Conservation (phyloP, 495 filamentous ascomycete genomes). For the Corynascus novoguineensis region DNA sequence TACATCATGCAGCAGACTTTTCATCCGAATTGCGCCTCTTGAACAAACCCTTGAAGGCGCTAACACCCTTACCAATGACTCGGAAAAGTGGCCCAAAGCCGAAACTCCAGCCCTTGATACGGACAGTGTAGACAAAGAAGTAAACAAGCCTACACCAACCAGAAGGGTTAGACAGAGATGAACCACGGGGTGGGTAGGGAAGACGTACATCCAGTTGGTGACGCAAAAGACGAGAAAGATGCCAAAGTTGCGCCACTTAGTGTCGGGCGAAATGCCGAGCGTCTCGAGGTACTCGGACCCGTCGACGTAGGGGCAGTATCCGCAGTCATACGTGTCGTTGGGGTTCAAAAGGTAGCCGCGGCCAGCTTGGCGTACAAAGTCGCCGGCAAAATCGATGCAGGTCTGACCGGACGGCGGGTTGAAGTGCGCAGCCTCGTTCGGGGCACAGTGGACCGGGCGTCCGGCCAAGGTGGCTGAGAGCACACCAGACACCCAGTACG, state of each 20-base stretch:
- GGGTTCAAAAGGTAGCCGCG: conserved; percentile 57
- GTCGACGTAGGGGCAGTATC: conserved; percentile 65
- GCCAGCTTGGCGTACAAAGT: conserved; percentile 43
- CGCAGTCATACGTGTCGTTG: conserved; percentile 52
- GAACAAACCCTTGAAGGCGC: conserved; percentile 17
- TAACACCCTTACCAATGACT: conserved; percentile 4
- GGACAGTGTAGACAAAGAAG: conserved; percentile 76
- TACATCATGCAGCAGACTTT: not conserved
- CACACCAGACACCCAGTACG: conserved; percentile 71
- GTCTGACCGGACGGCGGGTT: conserved; percentile 57
- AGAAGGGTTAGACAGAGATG: not conserved
- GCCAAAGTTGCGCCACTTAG: conserved; percentile 70
- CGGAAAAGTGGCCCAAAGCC: conserved; percentile 47
- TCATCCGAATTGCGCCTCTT: conserved; percentile 1
- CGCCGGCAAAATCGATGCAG: conserved; percentile 56
- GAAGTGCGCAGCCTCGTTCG: conserved; percentile 61
- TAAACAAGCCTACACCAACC: conserved; percentile 53
- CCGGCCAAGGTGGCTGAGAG: conserved; percentile 54
- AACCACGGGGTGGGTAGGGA: not conserved
- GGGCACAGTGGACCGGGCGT: conserved; percentile 52
- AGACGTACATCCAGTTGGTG: conserved; percentile 58
- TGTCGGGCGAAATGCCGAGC: conserved; percentile 56
- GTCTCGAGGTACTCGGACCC: conserved; percentile 63
- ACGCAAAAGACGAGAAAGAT: conserved; percentile 74
- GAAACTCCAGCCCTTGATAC: conserved; percentile 68